Base-by-base conservation (phyloP, 495 filamentous ascomycete genomes). In the Tuber magnatum region DNA sequence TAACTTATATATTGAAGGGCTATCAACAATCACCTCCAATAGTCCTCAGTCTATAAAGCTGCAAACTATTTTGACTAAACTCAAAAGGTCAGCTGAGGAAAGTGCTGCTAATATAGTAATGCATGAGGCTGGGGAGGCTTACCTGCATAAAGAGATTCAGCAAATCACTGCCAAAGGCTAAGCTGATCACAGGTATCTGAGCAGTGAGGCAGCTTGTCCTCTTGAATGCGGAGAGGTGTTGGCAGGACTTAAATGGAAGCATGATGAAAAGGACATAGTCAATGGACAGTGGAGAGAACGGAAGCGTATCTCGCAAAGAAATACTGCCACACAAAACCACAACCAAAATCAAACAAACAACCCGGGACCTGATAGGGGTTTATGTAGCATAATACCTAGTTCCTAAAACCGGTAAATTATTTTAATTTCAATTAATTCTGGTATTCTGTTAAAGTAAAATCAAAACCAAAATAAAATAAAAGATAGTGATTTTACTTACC, bases 11-110 rank as follows among this genome's bases (percentile, higher is more conserved):
- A 16, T 73, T 28, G 65, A 70, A 40, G 56, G 2, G 16, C 42
- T 76, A 0, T 8, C 65, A 0, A 51, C 71, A 10, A 28, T 76
- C 3, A 70, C 7, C 18, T 43, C 42, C n/a, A 73, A 61, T 20
- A 76, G 71, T 14, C 71, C 75, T 35, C 32, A n/a, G 8, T 76
- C 75, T 20, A 51, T 69, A 16, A 73, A 73, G 14, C 71, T 68
- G n/a, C n/a, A 39, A 2, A 20, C 24, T 12, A 28, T 70, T 2
- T 71, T 76, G 68, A 73, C 43, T 12, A 41, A 65, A 39, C 28
- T 40, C 20, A 77, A 74, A 41, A 74, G 65, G 72, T 35, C 68
- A 3, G 68, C 65, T 35, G 68, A 77, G 68, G 69, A 46, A 71
- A 43, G 2, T 28, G 65, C 39, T 1, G 72, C 68, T 43, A 74